Percentiles rank a stretch among this genome's conserved stretches.
Evolutionary conservation across 2,329 filamentous ascomycete species (phyloP).

Genomic region (Beauveria rudraprayagi): DNA sequence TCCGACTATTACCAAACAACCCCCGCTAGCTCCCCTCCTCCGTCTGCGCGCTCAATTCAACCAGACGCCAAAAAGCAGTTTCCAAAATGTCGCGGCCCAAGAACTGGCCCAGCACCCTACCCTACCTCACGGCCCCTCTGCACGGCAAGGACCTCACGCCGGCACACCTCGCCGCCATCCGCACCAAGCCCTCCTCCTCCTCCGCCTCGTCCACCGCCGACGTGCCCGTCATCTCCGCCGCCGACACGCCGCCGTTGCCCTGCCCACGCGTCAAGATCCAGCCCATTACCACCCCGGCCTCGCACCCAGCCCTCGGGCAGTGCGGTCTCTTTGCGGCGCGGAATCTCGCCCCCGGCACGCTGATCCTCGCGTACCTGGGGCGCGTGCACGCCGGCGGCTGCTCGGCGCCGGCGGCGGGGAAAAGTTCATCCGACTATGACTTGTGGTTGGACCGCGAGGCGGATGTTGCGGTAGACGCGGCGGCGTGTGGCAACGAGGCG

Average conservation of each 20-base stretch:
- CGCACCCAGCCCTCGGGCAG: slow-evolving; percentile 52
- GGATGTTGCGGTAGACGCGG: slow-evolving; percentile 54
- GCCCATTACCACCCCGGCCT: slow-evolving; percentile 35
- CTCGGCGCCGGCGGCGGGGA: slow-evolving; percentile 20
- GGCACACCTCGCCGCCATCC: slow-evolving; percentile 32
- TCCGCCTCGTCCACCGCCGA: slow-evolving; percentile 5
- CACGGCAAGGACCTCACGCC: slow-evolving; percentile 39
- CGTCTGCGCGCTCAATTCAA: background rate
- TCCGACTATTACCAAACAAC: too few species aligned
- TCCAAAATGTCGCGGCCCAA: slow-evolving; percentile 34
- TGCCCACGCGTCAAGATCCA: slow-evolving; percentile 45
- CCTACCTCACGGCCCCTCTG: slow-evolving; percentile 44
- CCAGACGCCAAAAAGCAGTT: background rate
- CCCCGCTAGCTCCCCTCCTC: too few species aligned
- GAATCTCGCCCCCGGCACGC: slow-evolving; percentile 42
- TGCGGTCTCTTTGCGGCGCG: slow-evolving; percentile 51
- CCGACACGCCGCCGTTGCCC: slow-evolving; percentile 35
- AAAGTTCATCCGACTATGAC: slow-evolving; percentile 46
- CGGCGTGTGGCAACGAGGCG: slow-evolving; percentile 51
- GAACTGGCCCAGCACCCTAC: slow-evolving; percentile 49
- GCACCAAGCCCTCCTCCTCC: slow-evolving; percentile 19
- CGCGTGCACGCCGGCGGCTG: slow-evolving; percentile 41
- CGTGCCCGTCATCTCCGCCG: slow-evolving; percentile 18
- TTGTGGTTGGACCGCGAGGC: slow-evolving; percentile 52
- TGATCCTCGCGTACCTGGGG: slow-evolving; percentile 56